Evolutionary conservation across 2,329 filamentous ascomycete species (phyloP).

Genomic region (Raffaelea arxii): DNA sequence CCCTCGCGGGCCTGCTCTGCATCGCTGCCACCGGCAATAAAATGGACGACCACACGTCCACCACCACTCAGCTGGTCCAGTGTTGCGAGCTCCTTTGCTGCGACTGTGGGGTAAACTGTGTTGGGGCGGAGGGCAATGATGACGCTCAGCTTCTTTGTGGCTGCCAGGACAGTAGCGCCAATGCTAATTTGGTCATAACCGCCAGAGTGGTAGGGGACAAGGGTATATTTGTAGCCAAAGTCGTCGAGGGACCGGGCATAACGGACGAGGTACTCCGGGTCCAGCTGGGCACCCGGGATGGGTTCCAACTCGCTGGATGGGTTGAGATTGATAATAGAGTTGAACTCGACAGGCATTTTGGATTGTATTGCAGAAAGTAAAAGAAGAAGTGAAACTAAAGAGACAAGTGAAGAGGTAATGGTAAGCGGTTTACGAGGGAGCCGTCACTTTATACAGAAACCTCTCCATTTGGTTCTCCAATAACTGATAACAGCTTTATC

Average conservation of each 20-base stretch:
- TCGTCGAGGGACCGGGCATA: constrained; percentile 50
- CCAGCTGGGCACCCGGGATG: constrained; percentile 38
- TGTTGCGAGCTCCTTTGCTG: constrained; percentile 51
- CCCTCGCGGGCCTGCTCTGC: constrained; percentile 50
- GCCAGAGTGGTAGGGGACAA: constrained; percentile 48
- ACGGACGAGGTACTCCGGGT: constrained; percentile 44
- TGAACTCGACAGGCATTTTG: constrained; percentile 43
- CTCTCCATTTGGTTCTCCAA: neutral
- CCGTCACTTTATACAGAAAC: too few species aligned
- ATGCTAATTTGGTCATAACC: constrained; percentile 48
- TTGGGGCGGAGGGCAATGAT: constrained; percentile 54
- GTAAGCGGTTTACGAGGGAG: too few species aligned
- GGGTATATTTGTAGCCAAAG: constrained; percentile 51
- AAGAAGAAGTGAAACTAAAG: neutral
- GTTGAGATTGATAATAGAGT: constrained; percentile 47
- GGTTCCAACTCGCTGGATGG: constrained; percentile 45
- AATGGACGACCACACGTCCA: constrained; percentile 47
- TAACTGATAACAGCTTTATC: neutral
- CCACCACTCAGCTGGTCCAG: constrained; percentile 46
- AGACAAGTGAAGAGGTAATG: neutral
- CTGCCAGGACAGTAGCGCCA: constrained; percentile 45
- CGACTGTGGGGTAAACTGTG: constrained; percentile 52
- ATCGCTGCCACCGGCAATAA: constrained; percentile 53
- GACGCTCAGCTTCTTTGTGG: constrained; percentile 49
- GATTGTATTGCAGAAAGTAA: neutral